phyloP scores from a whole-genome alignment of 495 filamentous ascomycete species.

The Penicillium chermesinum region DNA sequence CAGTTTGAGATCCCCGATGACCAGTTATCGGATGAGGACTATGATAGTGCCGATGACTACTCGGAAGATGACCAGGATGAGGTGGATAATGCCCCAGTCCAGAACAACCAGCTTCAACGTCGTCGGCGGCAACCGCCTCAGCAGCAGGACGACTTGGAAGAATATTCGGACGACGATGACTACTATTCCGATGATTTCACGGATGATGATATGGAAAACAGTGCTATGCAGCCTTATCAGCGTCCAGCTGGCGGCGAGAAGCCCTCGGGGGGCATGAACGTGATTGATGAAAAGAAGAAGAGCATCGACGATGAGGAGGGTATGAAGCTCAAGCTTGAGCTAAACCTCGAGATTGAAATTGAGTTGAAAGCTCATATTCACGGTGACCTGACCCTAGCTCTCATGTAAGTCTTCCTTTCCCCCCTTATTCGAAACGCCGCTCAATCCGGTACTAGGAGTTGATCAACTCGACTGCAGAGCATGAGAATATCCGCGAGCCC shows the following conservation, averaged over 20 bases:
- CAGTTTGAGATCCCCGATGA: slow-evolving; percentile 34
- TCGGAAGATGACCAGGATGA: slow-evolving; percentile 34
- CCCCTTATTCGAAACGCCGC: slow-evolving; percentile 7
- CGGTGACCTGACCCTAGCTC: slow-evolving; percentile 76
- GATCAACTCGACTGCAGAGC: slow-evolving; percentile 29
- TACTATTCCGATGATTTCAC: slow-evolving; percentile 14
- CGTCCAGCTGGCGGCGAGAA: slow-evolving; percentile 1
- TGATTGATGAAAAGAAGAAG: slow-evolving; percentile 26
- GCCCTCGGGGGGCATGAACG: slow-evolving; percentile 29
- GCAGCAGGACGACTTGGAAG: slow-evolving; percentile 20
- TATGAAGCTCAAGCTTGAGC: slow-evolving; percentile 70
- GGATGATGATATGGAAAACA: slow-evolving; percentile 21
- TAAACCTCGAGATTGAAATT: slow-evolving; percentile 85
- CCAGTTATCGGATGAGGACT: slow-evolving; percentile 37
- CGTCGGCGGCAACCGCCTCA: slow-evolving; percentile 19
- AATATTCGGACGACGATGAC: slow-evolving; percentile 48
- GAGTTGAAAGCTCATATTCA: slow-evolving; percentile 87
- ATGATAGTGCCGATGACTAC: slow-evolving; percentile 30
- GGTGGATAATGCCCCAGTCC: slow-evolving; percentile 20
- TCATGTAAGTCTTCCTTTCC: slow-evolving; percentile 62
- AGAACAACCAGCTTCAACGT: slow-evolving; percentile 29
- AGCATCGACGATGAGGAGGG: slow-evolving; percentile 39
- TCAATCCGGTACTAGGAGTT: slow-evolving; percentile 29
- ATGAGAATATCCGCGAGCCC: slow-evolving; percentile 12
- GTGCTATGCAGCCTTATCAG: slow-evolving; percentile 45